Base-by-base conservation (phyloP, 129 eudicot species). In the Centrapalus pauciflorus region DNA sequence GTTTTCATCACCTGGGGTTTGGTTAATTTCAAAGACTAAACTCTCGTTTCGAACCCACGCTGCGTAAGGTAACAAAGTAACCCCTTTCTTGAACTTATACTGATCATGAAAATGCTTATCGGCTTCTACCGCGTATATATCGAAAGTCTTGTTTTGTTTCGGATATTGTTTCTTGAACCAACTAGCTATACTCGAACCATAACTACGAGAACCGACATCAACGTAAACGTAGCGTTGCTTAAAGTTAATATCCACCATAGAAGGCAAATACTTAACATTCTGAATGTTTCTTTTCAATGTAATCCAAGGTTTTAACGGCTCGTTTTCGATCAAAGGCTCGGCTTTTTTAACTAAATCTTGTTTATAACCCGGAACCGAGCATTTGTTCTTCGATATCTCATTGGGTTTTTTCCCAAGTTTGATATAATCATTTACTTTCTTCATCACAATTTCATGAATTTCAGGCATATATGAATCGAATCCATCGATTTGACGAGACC, bases 101-200 rank as follows among this genome's bases (percentile, higher is more conserved):
- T 87, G 76, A 34, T 73, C 86, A 41, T 90, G 71, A 62, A 90
- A 90, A 13, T 85, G 73, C 74, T 75, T 87, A 19, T 90, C 97
- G 0, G 97, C 97, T 51, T 90, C 97, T 56, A 90, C 70, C 0
- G 97, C 97, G 60, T 84, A 90, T 40, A 90, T 78, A 1, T 87
- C 88, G 46, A 90, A 90, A 0, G 96, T 84, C 69, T 85, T 87
- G 83, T 90, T 87, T 67, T 90, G 97, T 32, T 90, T 90, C 1
- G 98, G 98, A 69, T 92, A 92, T 27, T 88, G 91, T 80, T 92
- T 92, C 75, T 75, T 85, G 40, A 92, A 92, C 98, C 98, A 92
- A 32, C 96, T 88, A 52, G 69, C 98, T 45, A 92, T 89, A 60
- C 98, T 92, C 0, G 98, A 92, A 4, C 98, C 98, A 27, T 92